Base-by-base conservation (phyloP, 2,329 filamentous ascomycete genomes). In the Talaromyces sp. region DNA sequence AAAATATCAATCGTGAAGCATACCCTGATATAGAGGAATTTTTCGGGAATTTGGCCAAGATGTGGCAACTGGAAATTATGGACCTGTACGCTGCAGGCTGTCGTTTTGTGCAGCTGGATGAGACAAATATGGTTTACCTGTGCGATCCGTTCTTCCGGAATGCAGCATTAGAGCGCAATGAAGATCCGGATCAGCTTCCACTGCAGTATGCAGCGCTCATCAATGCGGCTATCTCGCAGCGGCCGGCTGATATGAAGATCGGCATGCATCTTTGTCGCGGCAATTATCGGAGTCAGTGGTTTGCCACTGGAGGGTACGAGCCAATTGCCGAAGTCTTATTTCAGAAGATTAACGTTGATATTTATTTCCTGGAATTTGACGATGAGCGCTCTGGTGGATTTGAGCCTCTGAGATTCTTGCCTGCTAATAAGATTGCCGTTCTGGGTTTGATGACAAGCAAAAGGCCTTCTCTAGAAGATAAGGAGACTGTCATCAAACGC, bases 261-360 rank as follows among this genome's bases (percentile, higher is more conserved):
- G 90, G 90, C 31, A 87, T 92, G 37, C 90, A 92, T 72, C 81
- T 92, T 59, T 92, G 90, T 81, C 82, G 69, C 49, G 76, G 73
- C 39, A 89, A 89, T 77, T 88, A 88, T 74, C 84, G 86, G 64
- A 82, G 84, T 41, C 43, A 84, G 84, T 75, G 87, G 86, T 45
- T 45, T 45, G 68, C 82, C 83, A 63, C 83, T 86, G 72, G 87
- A 83, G 27, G 83, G 80, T 89, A 89, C 75, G 86, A 89, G 70
- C 78, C 83, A 64, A 88, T 89, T 66, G 86, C 87, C 11, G 79
- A 84, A 72, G 87, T 84, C 75, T 81, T 88, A 6, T 88, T 89
- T 76, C 78, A 81, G 60, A 76, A 84, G 66, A 78, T 88, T 22
- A 81, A 85, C 57, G 83, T 87, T 45, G 80, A 87, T 75, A 88